Conservation (phyloP, 805 yeast species). For the Barnettozyma wickerhamii region DNA sequence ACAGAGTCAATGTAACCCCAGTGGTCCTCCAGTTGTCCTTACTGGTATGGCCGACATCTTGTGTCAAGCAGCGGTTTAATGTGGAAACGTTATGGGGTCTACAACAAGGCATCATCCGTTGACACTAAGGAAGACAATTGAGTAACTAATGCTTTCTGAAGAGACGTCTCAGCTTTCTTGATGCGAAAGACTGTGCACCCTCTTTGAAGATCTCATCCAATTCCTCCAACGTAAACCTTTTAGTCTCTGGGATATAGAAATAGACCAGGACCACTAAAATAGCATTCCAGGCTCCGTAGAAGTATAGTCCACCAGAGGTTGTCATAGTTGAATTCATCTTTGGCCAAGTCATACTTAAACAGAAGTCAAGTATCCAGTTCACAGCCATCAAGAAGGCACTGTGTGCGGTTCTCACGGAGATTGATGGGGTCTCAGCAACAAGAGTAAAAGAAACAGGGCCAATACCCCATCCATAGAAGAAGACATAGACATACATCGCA, state of each 20-base stretch:
- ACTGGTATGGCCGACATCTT: too few relatives aligned
- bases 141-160: too few relatives aligned
- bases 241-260: slow-evolving; percentile 54
- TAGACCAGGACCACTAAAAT: slow-evolving; percentile 44
- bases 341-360: slow-evolving; percentile 57
- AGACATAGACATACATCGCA: slow-evolving; percentile 42
- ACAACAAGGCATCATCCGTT: too few relatives aligned
- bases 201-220: slow-evolving; percentile 61
- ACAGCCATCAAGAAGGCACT: slow-evolving; percentile 48
- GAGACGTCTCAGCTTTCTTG: neutral
- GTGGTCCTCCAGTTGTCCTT: too few relatives aligned
- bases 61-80: too few relatives aligned
- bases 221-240: slow-evolving; percentile 69
- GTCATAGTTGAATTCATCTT: slow-evolving; percentile 40
- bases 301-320: slow-evolving; percentile 46
- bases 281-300: slow-evolving; percentile 49
- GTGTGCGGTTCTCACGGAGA: slow-evolving; percentile 46
- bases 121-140: too few relatives aligned
- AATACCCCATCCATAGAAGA: slow-evolving; percentile 46
- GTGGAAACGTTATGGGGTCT: too few relatives aligned
- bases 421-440: slow-evolving; percentile 50
- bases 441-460: slow-evolving; percentile 54
- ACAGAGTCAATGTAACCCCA: too few relatives aligned
- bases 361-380: slow-evolving; percentile 36
- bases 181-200: slow-evolving; percentile 11